Conservation (phyloP, 176 grass and related monocot species). For the Leersia perrieri region DNA sequence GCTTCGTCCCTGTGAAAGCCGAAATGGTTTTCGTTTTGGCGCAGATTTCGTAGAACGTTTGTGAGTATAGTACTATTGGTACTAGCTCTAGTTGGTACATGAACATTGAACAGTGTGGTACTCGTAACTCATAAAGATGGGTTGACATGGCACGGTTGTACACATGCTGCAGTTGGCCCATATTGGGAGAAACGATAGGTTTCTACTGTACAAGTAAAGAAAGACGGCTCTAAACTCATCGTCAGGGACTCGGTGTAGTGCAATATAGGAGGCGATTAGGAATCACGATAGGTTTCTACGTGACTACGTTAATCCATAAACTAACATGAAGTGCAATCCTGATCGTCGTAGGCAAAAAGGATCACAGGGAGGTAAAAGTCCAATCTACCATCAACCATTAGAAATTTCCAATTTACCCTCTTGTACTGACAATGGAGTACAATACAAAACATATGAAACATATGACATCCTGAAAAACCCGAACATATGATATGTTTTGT, state of each 20-base stretch:
- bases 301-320: too few species aligned
- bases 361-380: too few species aligned
- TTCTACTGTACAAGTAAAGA: background rate
- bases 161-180: conserved; percentile 1
- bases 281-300: too few species aligned
- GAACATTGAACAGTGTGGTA: background rate
- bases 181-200: background rate
- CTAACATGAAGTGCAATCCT: too few species aligned
- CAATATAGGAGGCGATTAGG: background rate
- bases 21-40: background rate
- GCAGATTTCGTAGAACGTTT: background rate
- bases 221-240: background rate
- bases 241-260: background rate
- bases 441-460: too few species aligned
- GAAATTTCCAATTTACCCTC: too few species aligned
- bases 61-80: background rate
- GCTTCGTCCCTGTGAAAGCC: background rate
- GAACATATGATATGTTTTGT: too few species aligned
- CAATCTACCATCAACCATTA: too few species aligned
- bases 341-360: too few species aligned
- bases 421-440: too few species aligned
- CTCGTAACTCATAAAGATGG: background rate
- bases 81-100: background rate
- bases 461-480: too few species aligned
- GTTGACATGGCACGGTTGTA: background rate